phyloP scores from a whole-genome alignment of 306 rosid genomes.

The Nissolia schottii region DNA sequence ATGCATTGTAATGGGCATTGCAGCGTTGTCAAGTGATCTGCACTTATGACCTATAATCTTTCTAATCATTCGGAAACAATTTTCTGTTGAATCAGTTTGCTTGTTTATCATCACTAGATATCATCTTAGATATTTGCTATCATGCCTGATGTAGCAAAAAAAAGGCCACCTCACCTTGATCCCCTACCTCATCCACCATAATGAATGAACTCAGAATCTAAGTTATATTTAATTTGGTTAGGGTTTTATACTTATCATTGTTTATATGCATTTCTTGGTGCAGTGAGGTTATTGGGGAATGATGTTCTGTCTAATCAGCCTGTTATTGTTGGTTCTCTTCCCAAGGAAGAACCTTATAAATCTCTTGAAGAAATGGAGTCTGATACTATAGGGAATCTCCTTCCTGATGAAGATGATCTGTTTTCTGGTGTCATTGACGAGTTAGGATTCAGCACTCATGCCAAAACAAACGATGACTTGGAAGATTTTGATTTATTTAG shows the following conservation, averaged over 20 bases:
- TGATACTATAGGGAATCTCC: slow-evolving; percentile 64
- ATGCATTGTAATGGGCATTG: background rate
- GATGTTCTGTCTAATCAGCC: slow-evolving; percentile 31
- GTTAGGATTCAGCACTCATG: slow-evolving; percentile 32
- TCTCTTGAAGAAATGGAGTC: slow-evolving; percentile 53
- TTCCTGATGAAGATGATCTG: slow-evolving; percentile 73
- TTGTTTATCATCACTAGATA: background rate
- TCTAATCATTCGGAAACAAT: background rate
- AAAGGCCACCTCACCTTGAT: background rate
- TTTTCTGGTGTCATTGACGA: slow-evolving; percentile 59
- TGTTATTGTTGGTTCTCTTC: slow-evolving; percentile 25
- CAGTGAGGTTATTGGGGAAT: slow-evolving; percentile 51
- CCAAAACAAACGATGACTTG: slow-evolving; percentile 42
- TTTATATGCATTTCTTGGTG: slow-evolving; percentile 23
- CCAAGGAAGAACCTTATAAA: slow-evolving; percentile 43
- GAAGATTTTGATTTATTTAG: slow-evolving; percentile 76
- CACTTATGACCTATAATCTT: background rate
- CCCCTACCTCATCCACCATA: background rate
- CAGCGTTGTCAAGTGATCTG: slow-evolving; percentile 2
- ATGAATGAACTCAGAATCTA: background rate
- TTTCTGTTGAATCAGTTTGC: slow-evolving; percentile 1
- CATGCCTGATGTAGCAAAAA: background rate
- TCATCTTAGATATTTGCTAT: background rate
- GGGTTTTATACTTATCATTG: background rate
- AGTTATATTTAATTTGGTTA: background rate